phyloP scores from a whole-genome alignment of 805 yeast genomes.

The Pichia cabralensis region DNA sequence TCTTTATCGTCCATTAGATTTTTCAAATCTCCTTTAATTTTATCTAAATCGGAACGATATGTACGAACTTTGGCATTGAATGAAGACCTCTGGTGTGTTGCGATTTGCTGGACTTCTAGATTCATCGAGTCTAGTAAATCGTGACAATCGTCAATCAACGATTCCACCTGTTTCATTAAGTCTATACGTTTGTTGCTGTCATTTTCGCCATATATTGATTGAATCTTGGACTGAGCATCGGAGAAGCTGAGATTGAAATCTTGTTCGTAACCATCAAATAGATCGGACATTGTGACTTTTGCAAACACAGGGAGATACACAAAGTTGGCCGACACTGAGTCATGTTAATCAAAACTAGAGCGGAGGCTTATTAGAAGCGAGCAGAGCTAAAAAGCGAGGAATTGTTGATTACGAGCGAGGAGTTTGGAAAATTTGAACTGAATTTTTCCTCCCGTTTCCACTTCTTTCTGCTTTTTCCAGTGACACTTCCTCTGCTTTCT shows the following conservation, averaged over 20 bases:
- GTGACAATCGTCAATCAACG: constrained; percentile 67
- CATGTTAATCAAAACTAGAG: too few relatives aligned
- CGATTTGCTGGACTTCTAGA: constrained; percentile 74
- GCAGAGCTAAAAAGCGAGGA: too few relatives aligned
- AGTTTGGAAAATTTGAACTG: too few relatives aligned
- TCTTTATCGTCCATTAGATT: constrained; percentile 60
- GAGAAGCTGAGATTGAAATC: constrained; percentile 63
- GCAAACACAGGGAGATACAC: background rate
- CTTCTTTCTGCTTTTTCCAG: too few relatives aligned
- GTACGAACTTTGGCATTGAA: constrained; percentile 71
- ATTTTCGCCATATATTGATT: constrained; percentile 38
- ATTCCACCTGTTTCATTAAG: constrained; percentile 51
- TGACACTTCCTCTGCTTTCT: too few relatives aligned
- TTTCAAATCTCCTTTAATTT: constrained; percentile 45
- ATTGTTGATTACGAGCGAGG: too few relatives aligned
- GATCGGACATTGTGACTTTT: constrained; percentile 31
- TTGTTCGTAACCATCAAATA: constrained; percentile 55
- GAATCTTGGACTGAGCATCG: constrained; percentile 59
- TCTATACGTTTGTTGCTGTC: constrained; percentile 40
- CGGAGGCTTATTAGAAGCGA: too few relatives aligned
- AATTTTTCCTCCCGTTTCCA: too few relatives aligned
- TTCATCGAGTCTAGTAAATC: constrained; percentile 82
- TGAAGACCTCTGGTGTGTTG: constrained; percentile 61
- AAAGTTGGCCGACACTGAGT: background rate
- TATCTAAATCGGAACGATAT: constrained; percentile 49